Evolutionary conservation across 2,329 filamentous ascomycete species (phyloP), one percentile per base, ranked within the genome.

Genomic region (Phialocephala sp.): DNA sequence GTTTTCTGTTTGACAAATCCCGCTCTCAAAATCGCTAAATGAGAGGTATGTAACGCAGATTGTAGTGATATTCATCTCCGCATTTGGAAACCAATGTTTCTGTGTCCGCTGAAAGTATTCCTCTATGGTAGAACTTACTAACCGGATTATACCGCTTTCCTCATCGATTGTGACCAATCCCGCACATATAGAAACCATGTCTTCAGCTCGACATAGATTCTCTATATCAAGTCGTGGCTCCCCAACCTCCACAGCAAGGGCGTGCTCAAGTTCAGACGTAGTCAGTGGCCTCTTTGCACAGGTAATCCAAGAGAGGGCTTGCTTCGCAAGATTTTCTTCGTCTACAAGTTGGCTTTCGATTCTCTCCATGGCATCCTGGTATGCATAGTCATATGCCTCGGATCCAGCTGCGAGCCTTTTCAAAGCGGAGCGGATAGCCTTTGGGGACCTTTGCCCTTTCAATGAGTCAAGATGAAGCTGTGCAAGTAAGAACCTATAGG

Each of bases 201-300:
- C 59, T 54, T 60, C 60, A 6, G 70, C 64, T 20, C 61, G 32
- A 6, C n/a, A n/a, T n/a, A 71, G 43, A 20, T 63, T 60, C 73
- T 58, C 20, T 64, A 64, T 11, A 54, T 64, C 62, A n/a, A 60
- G 62, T 27, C 39, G 18, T 2, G 62, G 0, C 2, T 70, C 52
- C 0, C 67, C 76, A 1, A 60, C 1, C 39, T 80, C 76, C 0
- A 80, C 72, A 0, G 79, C 81, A n/a, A 85, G 74, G 0, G 81
- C 81, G 66, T 83, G 75, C 60, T 76, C 75, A 8, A 84, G 73
- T 64, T 83, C 80, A 0, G 35, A 0, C 0, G 62, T 71, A 1
- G 66, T 76, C 0, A 84, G 64, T 0, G 70, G 76, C 37, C 77
- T 74, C 50, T 71, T 76, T 0, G 80, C 75, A 41, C 66, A 80